These are phyloP conservation scores for Epichloe gansuensis DNA, from an alignment of 2,329 filamentous ascomycete genomes.

Conservation along the genomic window DNA sequence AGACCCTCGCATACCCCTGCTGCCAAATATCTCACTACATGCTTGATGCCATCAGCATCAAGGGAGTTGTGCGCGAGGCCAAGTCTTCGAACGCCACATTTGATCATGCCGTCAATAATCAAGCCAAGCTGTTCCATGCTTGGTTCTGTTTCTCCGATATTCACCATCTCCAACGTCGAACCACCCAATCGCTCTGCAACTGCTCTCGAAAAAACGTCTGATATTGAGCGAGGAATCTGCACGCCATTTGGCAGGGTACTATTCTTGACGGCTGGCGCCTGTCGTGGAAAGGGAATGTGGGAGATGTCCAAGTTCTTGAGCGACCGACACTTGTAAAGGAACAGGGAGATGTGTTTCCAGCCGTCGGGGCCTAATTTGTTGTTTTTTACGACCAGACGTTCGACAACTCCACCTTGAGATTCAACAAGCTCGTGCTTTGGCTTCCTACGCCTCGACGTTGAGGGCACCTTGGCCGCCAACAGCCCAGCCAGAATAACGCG, in stretches of 20 bases:
- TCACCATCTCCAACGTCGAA: constrained; percentile 64
- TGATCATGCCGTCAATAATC: constrained; percentile 70
- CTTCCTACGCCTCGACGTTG: constrained; percentile 36
- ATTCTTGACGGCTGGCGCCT: constrained; percentile 18
- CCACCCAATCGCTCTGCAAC: constrained; percentile 67
- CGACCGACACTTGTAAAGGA: constrained; percentile 79
- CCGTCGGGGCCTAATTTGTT: constrained; percentile 81
- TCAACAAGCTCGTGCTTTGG: constrained; percentile 27
- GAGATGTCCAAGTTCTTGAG: constrained; percentile 80
- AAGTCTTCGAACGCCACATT: constrained; percentile 64
- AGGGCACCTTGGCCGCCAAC: constrained; percentile 61
- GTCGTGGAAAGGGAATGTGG: constrained; percentile 61
- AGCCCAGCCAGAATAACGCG: constrained; percentile 78
- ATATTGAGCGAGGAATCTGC: constrained; percentile 21
- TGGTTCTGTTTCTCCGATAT: constrained; percentile 67
- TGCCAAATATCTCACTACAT: constrained; percentile 64
- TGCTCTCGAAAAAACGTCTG: constrained; percentile 60
- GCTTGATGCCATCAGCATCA: constrained; percentile 57
- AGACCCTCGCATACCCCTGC: constrained; percentile 73
- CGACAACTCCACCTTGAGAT: constrained; percentile 59
- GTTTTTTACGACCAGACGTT: constrained; percentile 79
- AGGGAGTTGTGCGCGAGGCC: constrained; percentile 76
- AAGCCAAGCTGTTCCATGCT: constrained; percentile 56
- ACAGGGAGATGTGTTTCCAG: constrained; percentile 83
- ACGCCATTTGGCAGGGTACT: constrained; percentile 20